phyloP scores from a whole-genome alignment of 306 rosid species.

The Macrotyloma uniflorum region DNA sequence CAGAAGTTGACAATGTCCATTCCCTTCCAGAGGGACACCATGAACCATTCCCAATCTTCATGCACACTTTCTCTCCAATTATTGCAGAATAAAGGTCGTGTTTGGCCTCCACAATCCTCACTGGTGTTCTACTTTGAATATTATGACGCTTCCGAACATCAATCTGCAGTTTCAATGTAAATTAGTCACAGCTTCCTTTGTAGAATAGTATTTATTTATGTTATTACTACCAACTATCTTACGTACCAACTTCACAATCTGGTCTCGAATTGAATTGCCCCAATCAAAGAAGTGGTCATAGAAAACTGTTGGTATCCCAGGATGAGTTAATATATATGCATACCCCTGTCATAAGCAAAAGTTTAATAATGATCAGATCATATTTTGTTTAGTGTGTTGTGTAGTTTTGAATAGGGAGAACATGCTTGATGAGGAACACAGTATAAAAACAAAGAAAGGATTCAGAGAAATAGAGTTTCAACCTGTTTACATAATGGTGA shows the following conservation, averaged over 20 bases:
- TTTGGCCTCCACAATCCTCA: constrained; percentile 78
- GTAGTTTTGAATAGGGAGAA: neutral
- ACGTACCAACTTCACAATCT: constrained; percentile 84
- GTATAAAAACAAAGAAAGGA: too few relatives aligned
- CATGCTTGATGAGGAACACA: too few relatives aligned
- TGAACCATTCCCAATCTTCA: constrained; percentile 89
- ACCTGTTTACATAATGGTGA: too few relatives aligned
- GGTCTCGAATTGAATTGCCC: constrained; percentile 64
- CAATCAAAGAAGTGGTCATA: constrained; percentile 86
- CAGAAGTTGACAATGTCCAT: constrained; percentile 78
- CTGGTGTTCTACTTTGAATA: constrained; percentile 73
- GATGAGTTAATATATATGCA: constrained; percentile 88
- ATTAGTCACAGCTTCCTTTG: constrained; percentile 7
- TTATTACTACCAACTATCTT: neutral
- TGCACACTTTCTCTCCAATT: constrained; percentile 73
- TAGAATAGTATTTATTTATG: neutral
- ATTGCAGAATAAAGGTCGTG: constrained; percentile 83
- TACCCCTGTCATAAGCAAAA: constrained; percentile 65
- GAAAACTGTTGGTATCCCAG: constrained; percentile 89
- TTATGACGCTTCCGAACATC: constrained; percentile 74
- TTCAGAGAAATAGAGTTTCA: too few relatives aligned
- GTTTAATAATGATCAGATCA: too few relatives aligned
- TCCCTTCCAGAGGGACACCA: constrained; percentile 84
- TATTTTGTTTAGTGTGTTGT: too few relatives aligned
- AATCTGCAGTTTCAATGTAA: constrained; percentile 57